Percentiles rank a stretch among this genome's conserved stretches.
phyloP scores from a whole-genome alignment of 2,329 filamentous ascomycete genomes.

The Colletotrichum falcatum region DNA sequence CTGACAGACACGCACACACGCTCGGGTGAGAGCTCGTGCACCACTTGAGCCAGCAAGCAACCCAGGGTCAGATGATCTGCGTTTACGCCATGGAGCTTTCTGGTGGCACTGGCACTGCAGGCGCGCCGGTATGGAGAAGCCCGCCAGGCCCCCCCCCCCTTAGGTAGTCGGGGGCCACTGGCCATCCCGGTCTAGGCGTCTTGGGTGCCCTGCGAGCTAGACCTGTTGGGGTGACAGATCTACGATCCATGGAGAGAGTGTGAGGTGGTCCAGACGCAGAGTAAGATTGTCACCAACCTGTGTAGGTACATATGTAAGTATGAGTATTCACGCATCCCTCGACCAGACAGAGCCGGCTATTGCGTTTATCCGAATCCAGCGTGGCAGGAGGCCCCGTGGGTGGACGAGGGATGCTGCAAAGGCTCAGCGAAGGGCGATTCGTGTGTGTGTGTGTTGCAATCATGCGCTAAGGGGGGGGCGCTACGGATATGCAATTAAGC shows the following conservation, averaged over 20 bases:
- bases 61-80: constrained; percentile 38
- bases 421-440: constrained; percentile 18
- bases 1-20: constrained; percentile 4
- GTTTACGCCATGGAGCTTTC: constrained; percentile 18
- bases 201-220: constrained; percentile 31
- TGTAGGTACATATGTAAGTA: too few species aligned
- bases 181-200: constrained; percentile 45
- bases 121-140: constrained; percentile 30
- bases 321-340: constrained; percentile 3
- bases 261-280: constrained; percentile 36
- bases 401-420: constrained; percentile 16
- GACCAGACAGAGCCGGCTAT: constrained; percentile 25
- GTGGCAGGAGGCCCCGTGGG: constrained; percentile 14
- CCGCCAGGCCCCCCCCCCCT: constrained; percentile 31
- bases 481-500: constrained; percentile 22
- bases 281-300: constrained; percentile 27
- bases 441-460: background rate
- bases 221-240: constrained; percentile 32
- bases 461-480: background rate
- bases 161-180: constrained; percentile 26
- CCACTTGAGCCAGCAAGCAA: background rate
- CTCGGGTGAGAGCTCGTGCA: constrained; percentile 20
- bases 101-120: constrained; percentile 39
- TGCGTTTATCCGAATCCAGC: constrained; percentile 36
- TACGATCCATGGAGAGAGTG: constrained; percentile 37